These are phyloP conservation scores for Phtheirospermum japonicum DNA, from an alignment of 257 asterid species.

Conservation along the genomic window DNA sequence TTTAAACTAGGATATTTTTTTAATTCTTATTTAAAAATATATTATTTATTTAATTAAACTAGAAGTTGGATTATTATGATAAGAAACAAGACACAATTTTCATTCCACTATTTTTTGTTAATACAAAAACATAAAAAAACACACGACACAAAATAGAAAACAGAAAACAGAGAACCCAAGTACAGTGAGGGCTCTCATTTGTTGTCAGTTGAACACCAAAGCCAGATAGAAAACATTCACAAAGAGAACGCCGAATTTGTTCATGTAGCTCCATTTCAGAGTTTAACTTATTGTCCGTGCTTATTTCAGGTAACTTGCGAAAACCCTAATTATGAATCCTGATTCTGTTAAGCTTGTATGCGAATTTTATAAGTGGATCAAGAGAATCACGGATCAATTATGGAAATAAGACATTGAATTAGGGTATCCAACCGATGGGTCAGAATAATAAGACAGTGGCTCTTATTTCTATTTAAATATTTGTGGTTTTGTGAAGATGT, in stretches of 20 bases:
- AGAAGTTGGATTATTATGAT: too few species aligned
- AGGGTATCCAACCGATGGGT: neutral
- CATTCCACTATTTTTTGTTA: too few species aligned
- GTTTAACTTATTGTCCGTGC: constrained; percentile 15
- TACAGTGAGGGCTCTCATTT: constrained; percentile 20
- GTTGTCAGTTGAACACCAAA: constrained; percentile 15
- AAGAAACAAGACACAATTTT: too few species aligned
- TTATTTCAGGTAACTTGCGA: constrained; percentile 22
- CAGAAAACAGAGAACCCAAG: neutral
- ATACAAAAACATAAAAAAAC: neutral
- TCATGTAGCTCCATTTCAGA: constrained; percentile 25
- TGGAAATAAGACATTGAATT: neutral
- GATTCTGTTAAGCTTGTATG: constrained; percentile 9
- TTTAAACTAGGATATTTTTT: too few species aligned
- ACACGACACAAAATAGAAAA: too few species aligned
- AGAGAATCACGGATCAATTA: neutral
- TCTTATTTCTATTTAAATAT: neutral
- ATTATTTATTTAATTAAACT: too few species aligned
- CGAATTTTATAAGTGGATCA: constrained; percentile 12
- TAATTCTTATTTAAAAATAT: too few species aligned
- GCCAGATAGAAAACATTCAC: neutral
- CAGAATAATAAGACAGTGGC: neutral
- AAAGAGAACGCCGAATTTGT: neutral
- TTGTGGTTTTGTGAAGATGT: neutral
- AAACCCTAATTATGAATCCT: constrained; percentile 21